These are phyloP conservation scores for Fusarium camptoceras DNA, from an alignment of 2,329 filamentous ascomycete species.

Conservation along the genomic window DNA sequence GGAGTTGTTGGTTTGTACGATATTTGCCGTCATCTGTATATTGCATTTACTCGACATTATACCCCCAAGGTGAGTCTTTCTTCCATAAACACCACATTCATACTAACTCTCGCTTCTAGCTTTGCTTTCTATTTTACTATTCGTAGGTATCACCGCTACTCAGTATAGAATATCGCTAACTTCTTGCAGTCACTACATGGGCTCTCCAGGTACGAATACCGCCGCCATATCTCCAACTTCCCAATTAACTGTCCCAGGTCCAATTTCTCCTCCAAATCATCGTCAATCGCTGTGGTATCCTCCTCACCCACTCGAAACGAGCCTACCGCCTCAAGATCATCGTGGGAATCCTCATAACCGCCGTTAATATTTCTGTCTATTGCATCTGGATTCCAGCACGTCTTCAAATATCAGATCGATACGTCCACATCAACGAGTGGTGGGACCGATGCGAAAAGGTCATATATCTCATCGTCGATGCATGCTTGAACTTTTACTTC, in stretches of 20 bases:
- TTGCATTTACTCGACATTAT: conserved; percentile 42
- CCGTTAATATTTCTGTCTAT: conserved; percentile 46
- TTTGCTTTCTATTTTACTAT: conserved; percentile 48
- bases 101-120: conserved; percentile 27
- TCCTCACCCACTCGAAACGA: conserved; percentile 34
- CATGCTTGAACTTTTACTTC: conserved; percentile 42
- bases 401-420: conserved; percentile 40
- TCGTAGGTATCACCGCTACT: conserved; percentile 23
- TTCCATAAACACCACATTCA: fast-evolving
- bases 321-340: conserved; percentile 39
- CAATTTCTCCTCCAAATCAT: conserved; percentile 46
- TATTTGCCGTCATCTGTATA: conserved; percentile 55
- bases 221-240: not conserved
- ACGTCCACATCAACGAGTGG: conserved; percentile 44
- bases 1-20: conserved; percentile 57
- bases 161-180: not conserved
- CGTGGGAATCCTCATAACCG: conserved; percentile 41
- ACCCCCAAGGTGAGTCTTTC: conserved; percentile 42
- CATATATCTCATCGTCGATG: conserved; percentile 47
- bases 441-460: conserved; percentile 48
- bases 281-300: conserved; percentile 44
- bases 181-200: conserved; percentile 42
- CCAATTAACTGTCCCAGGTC: conserved; percentile 22
- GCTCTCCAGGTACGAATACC: conserved; percentile 40
- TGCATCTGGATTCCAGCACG: conserved; percentile 46